Evolutionary conservation across 2,329 filamentous ascomycete species (phyloP).

Genomic region (Aspergillus sergii): DNA sequence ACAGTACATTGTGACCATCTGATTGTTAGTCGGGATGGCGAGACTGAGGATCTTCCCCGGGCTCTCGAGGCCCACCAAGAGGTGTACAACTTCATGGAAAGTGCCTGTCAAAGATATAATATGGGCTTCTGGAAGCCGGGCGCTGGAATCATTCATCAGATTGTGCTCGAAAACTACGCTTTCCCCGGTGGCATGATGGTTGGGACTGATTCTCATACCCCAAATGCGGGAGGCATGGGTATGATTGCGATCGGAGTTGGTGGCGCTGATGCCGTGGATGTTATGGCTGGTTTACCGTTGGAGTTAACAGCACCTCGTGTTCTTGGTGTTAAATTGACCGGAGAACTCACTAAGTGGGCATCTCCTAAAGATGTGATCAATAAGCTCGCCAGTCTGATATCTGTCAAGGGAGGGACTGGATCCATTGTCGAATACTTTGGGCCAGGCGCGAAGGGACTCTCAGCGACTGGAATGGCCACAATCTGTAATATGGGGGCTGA

Average conservation of each 20-base stretch:
- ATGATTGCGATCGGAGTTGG: slow-evolving; percentile 95
- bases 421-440: slow-evolving; percentile 65
- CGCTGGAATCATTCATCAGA: slow-evolving; percentile 99
- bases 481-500: slow-evolving; percentile 71
- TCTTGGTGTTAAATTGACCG: slow-evolving; percentile 94
- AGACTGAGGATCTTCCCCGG: slow-evolving; percentile 87
- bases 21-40: slow-evolving; percentile 95
- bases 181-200: slow-evolving; percentile 98
- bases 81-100: slow-evolving; percentile 95
- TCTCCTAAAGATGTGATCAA: slow-evolving; percentile 97
- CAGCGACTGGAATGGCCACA: slow-evolving; percentile 84
- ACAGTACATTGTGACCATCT: slow-evolving; percentile 99
- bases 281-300: slow-evolving; percentile 97
- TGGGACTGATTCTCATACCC: slow-evolving; percentile 96
- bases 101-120: slow-evolving; percentile 94
- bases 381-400: slow-evolving; percentile 94
- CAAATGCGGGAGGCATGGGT: slow-evolving; percentile 93
- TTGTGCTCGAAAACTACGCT: slow-evolving; percentile 96
- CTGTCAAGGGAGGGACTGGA: slow-evolving; percentile 96
- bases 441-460: slow-evolving; percentile 73
- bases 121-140: slow-evolving; percentile 99
- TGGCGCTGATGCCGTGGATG: slow-evolving; percentile 97
- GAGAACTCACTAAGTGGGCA: slow-evolving; percentile 86
- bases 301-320: slow-evolving; percentile 97
- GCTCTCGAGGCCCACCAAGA: slow-evolving; percentile 97